These are phyloP conservation scores for Plantago ovata DNA, from an alignment of 257 asterid species.

Conservation along the genomic window DNA sequence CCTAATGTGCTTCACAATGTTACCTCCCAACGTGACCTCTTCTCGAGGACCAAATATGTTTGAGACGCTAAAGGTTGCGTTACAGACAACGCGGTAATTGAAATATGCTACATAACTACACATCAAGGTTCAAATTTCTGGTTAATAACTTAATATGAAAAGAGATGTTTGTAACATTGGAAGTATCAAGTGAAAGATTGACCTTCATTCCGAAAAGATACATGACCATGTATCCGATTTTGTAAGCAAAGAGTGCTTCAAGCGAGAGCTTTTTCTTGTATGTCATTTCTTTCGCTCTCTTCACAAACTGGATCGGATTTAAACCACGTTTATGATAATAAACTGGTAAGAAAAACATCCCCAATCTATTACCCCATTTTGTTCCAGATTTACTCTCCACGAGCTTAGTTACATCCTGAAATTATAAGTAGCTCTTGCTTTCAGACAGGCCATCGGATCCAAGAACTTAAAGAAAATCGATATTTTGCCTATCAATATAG, in stretches of 20 bases:
- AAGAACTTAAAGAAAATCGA: no score
- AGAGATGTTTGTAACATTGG: background rate
- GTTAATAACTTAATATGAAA: background rate
- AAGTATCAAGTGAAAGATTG: no score
- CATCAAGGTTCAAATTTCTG: background rate
- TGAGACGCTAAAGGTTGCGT: conserved; percentile 70
- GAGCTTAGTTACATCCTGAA: conserved; percentile 47
- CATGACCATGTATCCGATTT: conserved; percentile 49
- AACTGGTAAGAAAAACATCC: conserved; percentile 68
- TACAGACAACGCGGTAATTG: conserved; percentile 55
- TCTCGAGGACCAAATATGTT: conserved; percentile 67
- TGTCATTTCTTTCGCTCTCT: conserved; percentile 70
- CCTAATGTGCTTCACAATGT: conserved; percentile 47
- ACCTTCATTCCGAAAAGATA: conserved; percentile 74
- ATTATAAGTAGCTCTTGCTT: no score
- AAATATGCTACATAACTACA: conserved; percentile 54
- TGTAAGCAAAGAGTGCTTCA: conserved; percentile 71
- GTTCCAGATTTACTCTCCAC: conserved; percentile 27
- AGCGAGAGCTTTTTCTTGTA: conserved; percentile 85
- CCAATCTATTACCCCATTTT: conserved; percentile 79
- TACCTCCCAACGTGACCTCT: conserved; percentile 39
- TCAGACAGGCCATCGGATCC: no score
- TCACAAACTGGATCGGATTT: conserved; percentile 61
- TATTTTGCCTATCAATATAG: no score
- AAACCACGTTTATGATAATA: conserved; percentile 37